Evolutionary conservation across 495 filamentous ascomycete species (phyloP), one percentile per base, ranked within the genome.

Genomic region (Astrothelium macrocarpum): DNA sequence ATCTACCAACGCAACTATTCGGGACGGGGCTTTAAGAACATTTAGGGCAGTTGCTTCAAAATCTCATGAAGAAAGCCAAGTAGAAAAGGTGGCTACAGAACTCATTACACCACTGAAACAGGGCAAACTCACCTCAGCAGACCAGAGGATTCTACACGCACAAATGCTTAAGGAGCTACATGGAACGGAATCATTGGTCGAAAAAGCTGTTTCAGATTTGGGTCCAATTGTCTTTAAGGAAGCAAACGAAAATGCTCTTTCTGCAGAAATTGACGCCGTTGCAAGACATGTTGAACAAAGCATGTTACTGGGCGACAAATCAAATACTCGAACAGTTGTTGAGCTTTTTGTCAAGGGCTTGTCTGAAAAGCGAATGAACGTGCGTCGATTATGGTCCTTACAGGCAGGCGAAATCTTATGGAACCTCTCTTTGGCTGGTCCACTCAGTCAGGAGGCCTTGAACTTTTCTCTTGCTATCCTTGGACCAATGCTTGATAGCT

Each of bases 301-400:
- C 29, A 70, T 96, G 14, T 67, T 77, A n/a, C 79, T 84, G 11
- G 80, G 77, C 26, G 69, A 80, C 5, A 80, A 83, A 59, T 64
- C 87, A 1, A 85, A 83, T 18, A 87, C 87, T 66, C 70, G 84
- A 18, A 78, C 88, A 16, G 64, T 82, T n/a, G n/a, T n/a, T 1
- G 90, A 91, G 64, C 78, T 84, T 1, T 89, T 95, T 62, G 76
- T 81, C 16, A 96, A 95, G 73, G 94, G 94, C 0, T 76, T 92
- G 4, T 78, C 80, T 7, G 95, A 98, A 62, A 98, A 97, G 72
- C 86, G 89, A 67, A 75, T 87, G 10, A 83, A 86, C 18, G 81
- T 90, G 58, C 85, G 89, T n/a, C 87, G 86, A 61, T 75, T 89
- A 45, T 98, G 94, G 94, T 81, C 87, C 36, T 78, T 91, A 29